phyloP scores from a whole-genome alignment of 2,329 filamentous ascomycete species.

The Botrytis deweyae region DNA sequence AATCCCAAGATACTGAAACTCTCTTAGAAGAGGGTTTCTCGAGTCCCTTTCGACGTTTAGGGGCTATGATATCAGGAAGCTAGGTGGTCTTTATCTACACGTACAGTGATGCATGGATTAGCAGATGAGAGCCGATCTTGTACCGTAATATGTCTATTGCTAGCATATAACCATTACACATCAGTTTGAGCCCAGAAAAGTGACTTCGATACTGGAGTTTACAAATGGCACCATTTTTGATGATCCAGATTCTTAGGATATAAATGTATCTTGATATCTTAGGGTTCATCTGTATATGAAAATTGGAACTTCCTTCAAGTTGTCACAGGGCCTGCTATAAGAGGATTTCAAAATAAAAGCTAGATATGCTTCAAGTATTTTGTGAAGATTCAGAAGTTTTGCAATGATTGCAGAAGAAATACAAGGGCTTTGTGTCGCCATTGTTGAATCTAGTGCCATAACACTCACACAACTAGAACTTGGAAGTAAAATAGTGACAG shows the following conservation, averaged over 20 bases:
- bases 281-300: no score
- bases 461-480: no score
- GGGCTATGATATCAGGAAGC: not conserved
- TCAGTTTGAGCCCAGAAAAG: rapidly evolving
- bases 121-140: not conserved
- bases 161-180: not conserved
- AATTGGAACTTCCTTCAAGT: no score
- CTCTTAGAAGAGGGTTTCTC: no score
- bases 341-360: no score
- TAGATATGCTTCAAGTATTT: not conserved
- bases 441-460: not conserved
- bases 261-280: no score
- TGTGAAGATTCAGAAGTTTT: not conserved
- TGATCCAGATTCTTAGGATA: not conserved
- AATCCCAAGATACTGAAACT: no score
- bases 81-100: rapidly evolving
- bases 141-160: not conserved
- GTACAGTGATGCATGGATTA: not conserved
- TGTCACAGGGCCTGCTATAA: rapidly evolving
- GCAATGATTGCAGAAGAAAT: not conserved
- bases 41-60: not conserved
- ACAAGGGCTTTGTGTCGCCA: rapidly evolving
- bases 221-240: not conserved
- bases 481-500: not conserved
- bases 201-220: no score